Evolutionary conservation across 1,284 basidiomycete genomes (phyloP).

Genomic region (Malassezia pachydermatis): DNA sequence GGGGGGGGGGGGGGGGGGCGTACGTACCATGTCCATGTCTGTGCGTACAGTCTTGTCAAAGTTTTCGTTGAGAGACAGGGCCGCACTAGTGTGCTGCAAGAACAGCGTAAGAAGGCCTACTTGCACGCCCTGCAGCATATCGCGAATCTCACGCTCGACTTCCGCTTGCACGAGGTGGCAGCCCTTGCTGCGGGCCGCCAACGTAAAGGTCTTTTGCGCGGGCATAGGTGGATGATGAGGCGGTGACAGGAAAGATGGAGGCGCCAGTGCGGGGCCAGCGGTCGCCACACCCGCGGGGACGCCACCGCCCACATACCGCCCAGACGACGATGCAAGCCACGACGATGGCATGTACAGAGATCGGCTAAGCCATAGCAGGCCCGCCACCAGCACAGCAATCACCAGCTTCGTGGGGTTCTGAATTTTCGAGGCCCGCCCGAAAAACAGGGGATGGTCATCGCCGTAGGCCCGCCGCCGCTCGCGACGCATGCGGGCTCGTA

Average conservation of each 20-base stretch:
- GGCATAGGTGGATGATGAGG: slow-evolving; percentile 57
- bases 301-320: neutral
- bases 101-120: slow-evolving; percentile 50
- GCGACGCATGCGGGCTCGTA: neutral
- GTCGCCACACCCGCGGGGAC: neutral
- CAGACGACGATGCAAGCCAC: neutral
- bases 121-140: slow-evolving; percentile 65
- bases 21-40: slow-evolving; percentile 52
- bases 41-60: slow-evolving; percentile 58
- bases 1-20: no score
- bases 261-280: neutral
- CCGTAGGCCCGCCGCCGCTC: slow-evolving; percentile 8
- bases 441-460: slow-evolving; percentile 7
- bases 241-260: neutral
- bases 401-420: slow-evolving; percentile 7
- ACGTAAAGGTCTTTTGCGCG: slow-evolving; percentile 78
- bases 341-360: no score
- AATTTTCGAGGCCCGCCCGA: slow-evolving; percentile 9
- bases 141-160: slow-evolving; percentile 52
- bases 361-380: slow-evolving; percentile 5
- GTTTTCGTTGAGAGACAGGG: slow-evolving; percentile 77
- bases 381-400: slow-evolving; percentile 2
- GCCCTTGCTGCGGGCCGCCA: slow-evolving; percentile 50
- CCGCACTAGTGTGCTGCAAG: slow-evolving; percentile 82
- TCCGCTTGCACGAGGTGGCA: slow-evolving; percentile 81